Evolutionary conservation across 179 eudicot species (phyloP).

Genomic region (Gypsophila paniculata): DNA sequence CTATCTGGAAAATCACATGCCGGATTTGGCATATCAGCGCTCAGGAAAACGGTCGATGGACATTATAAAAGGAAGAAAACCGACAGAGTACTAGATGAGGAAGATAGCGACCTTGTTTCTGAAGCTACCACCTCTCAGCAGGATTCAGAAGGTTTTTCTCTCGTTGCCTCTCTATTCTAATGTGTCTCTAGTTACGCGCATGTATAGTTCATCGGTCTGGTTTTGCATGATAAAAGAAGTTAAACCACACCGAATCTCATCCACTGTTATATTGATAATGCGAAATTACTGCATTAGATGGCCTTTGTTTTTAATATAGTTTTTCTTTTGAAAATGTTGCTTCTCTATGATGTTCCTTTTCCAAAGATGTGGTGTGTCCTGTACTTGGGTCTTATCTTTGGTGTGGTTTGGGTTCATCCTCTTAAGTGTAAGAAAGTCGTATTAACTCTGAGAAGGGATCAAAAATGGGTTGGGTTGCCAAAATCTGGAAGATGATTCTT

Average conservation of each 20-base stretch:
- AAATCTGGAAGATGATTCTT: no score
- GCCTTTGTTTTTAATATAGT: no score
- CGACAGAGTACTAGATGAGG: slow-evolving; percentile 31
- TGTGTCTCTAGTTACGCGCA: background rate
- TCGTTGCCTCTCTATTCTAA: slow-evolving; percentile 7
- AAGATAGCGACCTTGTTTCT: slow-evolving; percentile 24
- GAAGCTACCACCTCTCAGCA: slow-evolving; percentile 23
- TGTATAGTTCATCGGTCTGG: background rate
- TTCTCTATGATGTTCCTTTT: background rate
- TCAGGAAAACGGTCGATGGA: slow-evolving; percentile 52
- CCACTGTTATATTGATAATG: background rate
- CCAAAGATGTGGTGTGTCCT: background rate
- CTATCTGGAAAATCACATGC: slow-evolving; percentile 52
- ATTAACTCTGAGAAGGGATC: no score
- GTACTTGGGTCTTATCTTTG: no score
- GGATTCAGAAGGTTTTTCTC: slow-evolving; percentile 42
- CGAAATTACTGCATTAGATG: background rate
- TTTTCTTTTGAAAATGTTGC: background rate
- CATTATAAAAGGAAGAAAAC: slow-evolving; percentile 39
- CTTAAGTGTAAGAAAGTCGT: no score
- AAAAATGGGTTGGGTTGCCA: no score
- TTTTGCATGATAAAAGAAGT: slow-evolving; percentile 1
- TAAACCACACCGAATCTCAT: background rate
- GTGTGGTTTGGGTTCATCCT: no score
- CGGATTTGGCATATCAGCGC: slow-evolving; percentile 41